A percentile compares a stretch with the other conserved stretches of the same genome.
These are phyloP conservation scores for Tilletiaria anomala DNA, from an alignment of 1,284 basidiomycete species.

Conservation along the genomic window DNA sequence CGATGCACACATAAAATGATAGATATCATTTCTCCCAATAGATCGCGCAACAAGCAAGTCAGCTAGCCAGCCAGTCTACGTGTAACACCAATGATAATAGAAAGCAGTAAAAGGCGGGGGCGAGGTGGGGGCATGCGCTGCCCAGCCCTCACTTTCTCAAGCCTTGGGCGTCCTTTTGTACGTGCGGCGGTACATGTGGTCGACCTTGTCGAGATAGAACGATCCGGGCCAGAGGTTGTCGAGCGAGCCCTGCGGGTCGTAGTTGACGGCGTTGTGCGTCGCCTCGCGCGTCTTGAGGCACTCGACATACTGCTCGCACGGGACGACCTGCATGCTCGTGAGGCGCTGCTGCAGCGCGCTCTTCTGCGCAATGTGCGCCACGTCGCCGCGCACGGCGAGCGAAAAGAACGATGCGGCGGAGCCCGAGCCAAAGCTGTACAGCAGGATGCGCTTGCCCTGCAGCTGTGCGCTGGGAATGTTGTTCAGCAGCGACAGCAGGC, in stretches of 20 bases:
- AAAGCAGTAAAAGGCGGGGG: too few relatives aligned
- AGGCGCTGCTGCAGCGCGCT: constrained; percentile 65
- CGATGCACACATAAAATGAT: too few relatives aligned
- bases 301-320: constrained; percentile 71
- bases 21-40: too few relatives aligned
- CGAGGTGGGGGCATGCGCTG: too few relatives aligned
- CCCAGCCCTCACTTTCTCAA: too few relatives aligned
- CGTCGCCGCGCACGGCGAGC: constrained; percentile 69
- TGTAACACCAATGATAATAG: too few relatives aligned
- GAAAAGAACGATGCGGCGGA: constrained; percentile 83
- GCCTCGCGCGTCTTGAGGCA: constrained; percentile 59
- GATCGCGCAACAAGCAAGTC: too few relatives aligned
- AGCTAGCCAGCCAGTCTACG: too few relatives aligned
- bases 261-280: constrained; percentile 83
- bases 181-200: constrained; percentile 80
- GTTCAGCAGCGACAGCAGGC: constrained; percentile 52
- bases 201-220: constrained; percentile 85
- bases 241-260: constrained; percentile 68
- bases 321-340: constrained; percentile 73
- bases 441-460: constrained; percentile 48
- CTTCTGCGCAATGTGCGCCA: constrained; percentile 60
- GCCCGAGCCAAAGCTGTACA: constrained; percentile 90
- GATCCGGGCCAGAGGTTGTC: constrained; percentile 87
- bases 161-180: constrained; percentile 45
- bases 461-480: constrained; percentile 23